phyloP scores from a whole-genome alignment of 345 rosid genomes.

The Aquilaria yunnanensis region DNA sequence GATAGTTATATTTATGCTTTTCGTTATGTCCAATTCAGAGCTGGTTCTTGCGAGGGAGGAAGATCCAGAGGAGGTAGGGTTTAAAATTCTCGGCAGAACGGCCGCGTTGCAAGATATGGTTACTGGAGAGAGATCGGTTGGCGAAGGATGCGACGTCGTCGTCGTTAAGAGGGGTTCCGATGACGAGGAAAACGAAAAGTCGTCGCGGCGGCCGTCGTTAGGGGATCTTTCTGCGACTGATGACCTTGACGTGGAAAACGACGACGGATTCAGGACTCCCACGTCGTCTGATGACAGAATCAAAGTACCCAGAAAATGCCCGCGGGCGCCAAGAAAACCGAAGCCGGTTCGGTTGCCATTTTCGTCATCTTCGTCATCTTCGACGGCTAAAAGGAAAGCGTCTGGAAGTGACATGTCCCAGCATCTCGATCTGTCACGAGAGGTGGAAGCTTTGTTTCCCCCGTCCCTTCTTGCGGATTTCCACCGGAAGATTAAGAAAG shows the following conservation, averaged over 20 bases:
- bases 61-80: slow-evolving; percentile 23
- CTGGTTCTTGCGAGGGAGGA: slow-evolving; percentile 18
- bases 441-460: slow-evolving; percentile 40
- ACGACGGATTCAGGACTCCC: slow-evolving; percentile 59
- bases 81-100: slow-evolving; percentile 15
- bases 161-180: not conserved
- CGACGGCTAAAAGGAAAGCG: slow-evolving; percentile 26
- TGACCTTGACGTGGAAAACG: slow-evolving; percentile 20
- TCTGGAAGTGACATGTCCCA: slow-evolving; percentile 15
- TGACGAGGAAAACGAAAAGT: not conserved
- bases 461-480: slow-evolving; percentile 15
- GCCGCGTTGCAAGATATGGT: slow-evolving; percentile 8
- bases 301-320: slow-evolving; percentile 36
- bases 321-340: slow-evolving; percentile 48
- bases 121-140: not conserved
- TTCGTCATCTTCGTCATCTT: no score
- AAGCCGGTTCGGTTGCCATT: not conserved
- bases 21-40: slow-evolving; percentile 26
- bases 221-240: not conserved
- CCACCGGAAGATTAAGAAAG: slow-evolving; percentile 49
- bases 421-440: slow-evolving; percentile 35
- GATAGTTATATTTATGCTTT: slow-evolving; percentile 3
- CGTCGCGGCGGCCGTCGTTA: not conserved
- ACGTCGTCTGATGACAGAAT: slow-evolving; percentile 43
- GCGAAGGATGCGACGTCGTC: not conserved